These are phyloP conservation scores for Eucalyptus victrix DNA, from an alignment of 345 rosid genomes.

Conservation along the genomic window DNA sequence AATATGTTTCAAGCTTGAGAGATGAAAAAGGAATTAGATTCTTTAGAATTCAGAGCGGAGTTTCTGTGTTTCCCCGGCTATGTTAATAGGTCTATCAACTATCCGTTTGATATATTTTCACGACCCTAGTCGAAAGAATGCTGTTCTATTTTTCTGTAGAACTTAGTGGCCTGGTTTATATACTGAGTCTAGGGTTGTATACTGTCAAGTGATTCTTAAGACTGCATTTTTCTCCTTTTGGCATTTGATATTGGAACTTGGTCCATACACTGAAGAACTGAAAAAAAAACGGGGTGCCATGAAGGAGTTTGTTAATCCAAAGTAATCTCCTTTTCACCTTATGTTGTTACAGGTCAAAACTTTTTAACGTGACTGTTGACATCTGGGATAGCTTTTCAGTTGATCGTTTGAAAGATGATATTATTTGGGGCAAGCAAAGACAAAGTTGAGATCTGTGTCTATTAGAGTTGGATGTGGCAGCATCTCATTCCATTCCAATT, in stretches of 20 bases:
- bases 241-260: conserved; percentile 83
- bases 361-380: neutral
- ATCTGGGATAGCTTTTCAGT: neutral
- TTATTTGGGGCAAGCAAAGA: neutral
- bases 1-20: neutral
- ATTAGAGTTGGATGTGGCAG: neutral
- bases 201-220: neutral
- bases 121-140: neutral
- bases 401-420: neutral
- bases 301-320: conserved; percentile 96
- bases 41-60: neutral
- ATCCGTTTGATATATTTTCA: neutral
- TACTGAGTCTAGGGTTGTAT: neutral
- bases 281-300: conserved; percentile 82
- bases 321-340: conserved; percentile 30
- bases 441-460: neutral
- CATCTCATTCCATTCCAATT: neutral
- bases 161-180: neutral
- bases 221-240: neutral
- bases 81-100: neutral
- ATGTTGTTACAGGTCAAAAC: neutral
- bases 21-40: neutral
- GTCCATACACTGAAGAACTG: conserved; percentile 77
- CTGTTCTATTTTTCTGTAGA: neutral
- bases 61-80: neutral